These are phyloP conservation scores for Aurifilum marmelostoma DNA, from an alignment of 2,329 filamentous ascomycete species.

Conservation along the genomic window DNA sequence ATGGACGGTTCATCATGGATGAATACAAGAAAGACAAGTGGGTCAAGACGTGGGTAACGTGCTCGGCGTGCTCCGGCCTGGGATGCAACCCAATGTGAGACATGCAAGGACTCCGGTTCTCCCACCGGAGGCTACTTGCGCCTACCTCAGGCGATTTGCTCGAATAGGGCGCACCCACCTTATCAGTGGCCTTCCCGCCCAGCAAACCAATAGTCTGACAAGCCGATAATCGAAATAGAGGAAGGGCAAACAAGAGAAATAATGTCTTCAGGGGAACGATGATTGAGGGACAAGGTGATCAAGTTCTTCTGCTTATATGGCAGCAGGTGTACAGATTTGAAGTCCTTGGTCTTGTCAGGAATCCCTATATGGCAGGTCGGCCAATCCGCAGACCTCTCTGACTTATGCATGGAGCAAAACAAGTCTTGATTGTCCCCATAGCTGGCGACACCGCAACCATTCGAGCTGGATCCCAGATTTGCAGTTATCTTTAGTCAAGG, in stretches of 20 bases:
- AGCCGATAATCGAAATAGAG: neutral
- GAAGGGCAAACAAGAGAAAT: neutral
- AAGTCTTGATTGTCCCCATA: neutral
- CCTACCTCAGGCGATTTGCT: neutral
- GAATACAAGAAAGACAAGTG: neutral
- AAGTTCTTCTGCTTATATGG: neutral
- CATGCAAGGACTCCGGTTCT: neutral
- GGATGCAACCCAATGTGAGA: neutral
- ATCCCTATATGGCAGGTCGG: neutral
- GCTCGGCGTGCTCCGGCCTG: neutral
- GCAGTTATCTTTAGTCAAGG: too few species aligned
- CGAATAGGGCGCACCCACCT: neutral
- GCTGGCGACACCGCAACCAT: neutral
- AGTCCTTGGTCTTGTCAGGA: neutral
- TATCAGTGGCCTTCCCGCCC: neutral
- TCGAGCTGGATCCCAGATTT: too few species aligned
- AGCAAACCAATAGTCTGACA: neutral
- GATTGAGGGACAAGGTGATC: neutral
- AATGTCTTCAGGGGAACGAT: neutral
- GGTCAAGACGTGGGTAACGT: neutral
- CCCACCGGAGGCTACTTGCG: neutral
- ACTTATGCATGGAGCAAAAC: neutral
- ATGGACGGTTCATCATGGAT: neutral
- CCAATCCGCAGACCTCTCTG: neutral
- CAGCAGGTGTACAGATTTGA: neutral